phyloP scores from a whole-genome alignment of 2,329 filamentous ascomycete genomes.

The Xylaria sp. region DNA sequence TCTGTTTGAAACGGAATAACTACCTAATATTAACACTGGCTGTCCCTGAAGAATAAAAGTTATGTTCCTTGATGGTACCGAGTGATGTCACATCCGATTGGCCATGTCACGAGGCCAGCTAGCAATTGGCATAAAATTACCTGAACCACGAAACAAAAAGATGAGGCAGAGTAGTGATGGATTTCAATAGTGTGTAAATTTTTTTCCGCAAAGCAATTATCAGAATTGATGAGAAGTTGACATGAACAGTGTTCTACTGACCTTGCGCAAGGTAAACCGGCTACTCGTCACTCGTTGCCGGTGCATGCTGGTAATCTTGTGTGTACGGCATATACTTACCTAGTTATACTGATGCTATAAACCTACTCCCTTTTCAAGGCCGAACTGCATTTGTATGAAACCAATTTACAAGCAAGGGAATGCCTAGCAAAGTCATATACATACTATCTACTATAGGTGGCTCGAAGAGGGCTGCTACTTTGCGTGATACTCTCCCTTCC shows the following conservation, averaged over 20 bases:
- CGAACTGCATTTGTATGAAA: not conserved
- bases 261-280: not conserved
- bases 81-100: slow-evolving; percentile 25
- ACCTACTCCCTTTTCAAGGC: not conserved
- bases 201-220: slow-evolving; percentile 1
- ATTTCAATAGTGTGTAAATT: slow-evolving; percentile 18
- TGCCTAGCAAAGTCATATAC: not conserved
- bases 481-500: slow-evolving; percentile 9
- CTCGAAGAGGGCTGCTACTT: slow-evolving; percentile 1
- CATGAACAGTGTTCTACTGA: slow-evolving; percentile 3
- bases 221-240: not conserved
- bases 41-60: slow-evolving; percentile 7
- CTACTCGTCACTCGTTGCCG: too few species aligned
- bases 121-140: slow-evolving; percentile 26
- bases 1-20: slow-evolving; percentile 9
- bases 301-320: too few species aligned
- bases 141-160: slow-evolving; percentile 23
- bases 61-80: not conserved
- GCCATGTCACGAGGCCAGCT: slow-evolving; percentile 10
- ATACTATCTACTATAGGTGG: not conserved
- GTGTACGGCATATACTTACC: too few species aligned
- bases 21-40: not conserved
- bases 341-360: too few species aligned
- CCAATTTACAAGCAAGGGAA: slow-evolving; percentile 10
- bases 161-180: slow-evolving; percentile 5